phyloP scores from a whole-genome alignment of 768 basidiomycete genomes.

The Ramaria sp. region DNA sequence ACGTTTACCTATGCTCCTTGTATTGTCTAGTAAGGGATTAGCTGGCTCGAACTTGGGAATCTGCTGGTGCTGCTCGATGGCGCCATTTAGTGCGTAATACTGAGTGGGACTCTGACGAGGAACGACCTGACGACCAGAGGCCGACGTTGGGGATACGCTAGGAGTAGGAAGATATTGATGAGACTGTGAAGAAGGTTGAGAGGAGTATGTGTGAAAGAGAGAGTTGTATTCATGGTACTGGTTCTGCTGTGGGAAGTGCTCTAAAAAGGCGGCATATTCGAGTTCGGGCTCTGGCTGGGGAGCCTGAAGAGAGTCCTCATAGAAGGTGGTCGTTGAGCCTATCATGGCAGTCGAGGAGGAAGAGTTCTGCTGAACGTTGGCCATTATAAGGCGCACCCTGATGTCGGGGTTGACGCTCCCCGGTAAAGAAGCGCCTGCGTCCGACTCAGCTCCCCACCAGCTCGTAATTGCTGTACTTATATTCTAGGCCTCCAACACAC shows the following conservation, averaged over 20 bases:
- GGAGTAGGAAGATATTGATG: neutral
- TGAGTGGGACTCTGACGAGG: neutral
- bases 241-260: constrained; percentile 13
- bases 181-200: constrained; percentile 17
- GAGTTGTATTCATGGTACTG: constrained; percentile 12
- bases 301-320: constrained; percentile 27
- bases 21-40: neutral
- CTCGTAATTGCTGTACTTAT: neutral
- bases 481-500: neutral
- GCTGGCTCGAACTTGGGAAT: neutral
- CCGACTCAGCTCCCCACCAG: neutral
- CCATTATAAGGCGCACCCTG: neutral
- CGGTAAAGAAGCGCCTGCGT: neutral
- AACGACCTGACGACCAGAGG: neutral
- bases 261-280: constrained; percentile 25
- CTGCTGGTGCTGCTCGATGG: neutral
- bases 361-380: neutral
- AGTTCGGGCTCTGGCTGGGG: constrained; percentile 30
- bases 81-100: neutral
- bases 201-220: constrained; percentile 16
- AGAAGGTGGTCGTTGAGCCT: constrained; percentile 42
- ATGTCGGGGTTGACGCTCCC: neutral
- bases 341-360: constrained; percentile 35
- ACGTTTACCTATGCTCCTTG: neutral
- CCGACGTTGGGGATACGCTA: neutral